Percentiles rank a stretch among this genome's conserved stretches.
Evolutionary conservation across 2,329 filamentous ascomycete species (phyloP).

Genomic region (Ophioceras dolichostomum): DNA sequence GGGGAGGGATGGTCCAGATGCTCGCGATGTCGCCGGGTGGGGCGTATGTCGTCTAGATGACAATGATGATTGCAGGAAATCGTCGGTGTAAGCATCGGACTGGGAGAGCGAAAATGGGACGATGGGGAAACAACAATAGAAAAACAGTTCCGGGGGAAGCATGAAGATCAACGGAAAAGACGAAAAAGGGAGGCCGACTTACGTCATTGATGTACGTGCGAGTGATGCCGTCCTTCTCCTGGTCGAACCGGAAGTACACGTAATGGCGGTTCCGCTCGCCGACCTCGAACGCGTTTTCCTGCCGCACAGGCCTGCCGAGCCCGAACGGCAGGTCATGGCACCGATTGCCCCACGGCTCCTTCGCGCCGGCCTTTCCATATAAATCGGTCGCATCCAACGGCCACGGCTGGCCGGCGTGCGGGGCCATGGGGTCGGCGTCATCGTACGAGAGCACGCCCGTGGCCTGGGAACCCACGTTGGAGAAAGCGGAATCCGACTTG

Average conservation of each 20-base stretch:
- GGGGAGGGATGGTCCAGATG: constrained; percentile 3
- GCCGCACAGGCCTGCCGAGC: constrained; percentile 17
- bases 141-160: too few species aligned
- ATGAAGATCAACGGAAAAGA: not conserved
- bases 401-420: constrained; percentile 12
- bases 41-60: not conserved
- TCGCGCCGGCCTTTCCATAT: constrained; percentile 13
- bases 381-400: constrained; percentile 15
- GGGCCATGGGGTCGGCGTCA: constrained; percentile 5
- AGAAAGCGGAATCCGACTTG: constrained; percentile 7
- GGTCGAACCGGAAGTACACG: constrained; percentile 20
- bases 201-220: constrained; percentile 23
- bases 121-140: too few species aligned
- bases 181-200: constrained; percentile 3
- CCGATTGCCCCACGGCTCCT: constrained; percentile 17
- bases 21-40: constrained; percentile 1
- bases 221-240: constrained; percentile 19
- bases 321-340: constrained; percentile 23
- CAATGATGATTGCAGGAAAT: too few species aligned
- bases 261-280: constrained; percentile 17
- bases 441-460: constrained; percentile 19
- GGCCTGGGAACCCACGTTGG: constrained; percentile 13
- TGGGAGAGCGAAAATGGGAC: too few species aligned
- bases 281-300: constrained; percentile 15
- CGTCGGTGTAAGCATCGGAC: too few species aligned